Percentiles rank a stretch among this genome's conserved stretches.
Evolutionary conservation across 2,329 filamentous ascomycete genomes (phyloP).

Genomic region (Ascocoryne sarcoides): DNA sequence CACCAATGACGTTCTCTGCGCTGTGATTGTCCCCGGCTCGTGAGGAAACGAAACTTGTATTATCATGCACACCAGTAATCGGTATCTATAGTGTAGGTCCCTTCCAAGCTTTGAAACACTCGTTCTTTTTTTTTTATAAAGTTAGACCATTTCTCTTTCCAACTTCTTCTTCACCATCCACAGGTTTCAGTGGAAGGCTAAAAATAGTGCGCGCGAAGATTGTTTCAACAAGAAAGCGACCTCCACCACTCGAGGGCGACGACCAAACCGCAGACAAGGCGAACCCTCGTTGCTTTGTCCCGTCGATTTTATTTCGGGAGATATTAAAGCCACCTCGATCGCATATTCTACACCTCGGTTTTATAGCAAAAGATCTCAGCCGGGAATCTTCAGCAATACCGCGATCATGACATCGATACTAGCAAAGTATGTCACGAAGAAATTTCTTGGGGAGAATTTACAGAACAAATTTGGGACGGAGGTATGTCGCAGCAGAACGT

Average conservation of each 20-base stretch:
- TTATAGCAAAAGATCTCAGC: no score
- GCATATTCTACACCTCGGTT: slow-evolving; percentile 12
- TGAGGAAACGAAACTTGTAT: no score
- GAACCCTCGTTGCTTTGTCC: slow-evolving; percentile 7
- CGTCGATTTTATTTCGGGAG: no score
- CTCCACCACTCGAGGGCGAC: slow-evolving; percentile 16
- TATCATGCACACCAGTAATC: no score
- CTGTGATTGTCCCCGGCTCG: no score
- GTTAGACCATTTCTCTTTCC: background rate
- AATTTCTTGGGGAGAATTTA: slow-evolving; percentile 46
- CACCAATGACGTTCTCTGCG: no score
- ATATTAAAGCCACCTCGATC: no score
- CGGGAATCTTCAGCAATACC: slow-evolving; percentile 6
- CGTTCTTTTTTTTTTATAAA: slow-evolving; percentile 5
- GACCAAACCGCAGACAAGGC: slow-evolving; percentile 8
- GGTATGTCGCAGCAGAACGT: slow-evolving; percentile 30
- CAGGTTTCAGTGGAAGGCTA: background rate
- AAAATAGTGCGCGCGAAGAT: slow-evolving; percentile 16
- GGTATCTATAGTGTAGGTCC: no score
- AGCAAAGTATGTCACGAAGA: slow-evolving; percentile 47
- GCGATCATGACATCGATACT: slow-evolving; percentile 43
- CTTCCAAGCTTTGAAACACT: background rate
- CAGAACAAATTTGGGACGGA: slow-evolving; percentile 51
- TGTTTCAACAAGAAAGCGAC: slow-evolving; percentile 15
- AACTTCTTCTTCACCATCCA: background rate